Evolutionary conservation across 2,329 filamentous ascomycete species (phyloP).

Genomic region (Calycina herbarum): DNA sequence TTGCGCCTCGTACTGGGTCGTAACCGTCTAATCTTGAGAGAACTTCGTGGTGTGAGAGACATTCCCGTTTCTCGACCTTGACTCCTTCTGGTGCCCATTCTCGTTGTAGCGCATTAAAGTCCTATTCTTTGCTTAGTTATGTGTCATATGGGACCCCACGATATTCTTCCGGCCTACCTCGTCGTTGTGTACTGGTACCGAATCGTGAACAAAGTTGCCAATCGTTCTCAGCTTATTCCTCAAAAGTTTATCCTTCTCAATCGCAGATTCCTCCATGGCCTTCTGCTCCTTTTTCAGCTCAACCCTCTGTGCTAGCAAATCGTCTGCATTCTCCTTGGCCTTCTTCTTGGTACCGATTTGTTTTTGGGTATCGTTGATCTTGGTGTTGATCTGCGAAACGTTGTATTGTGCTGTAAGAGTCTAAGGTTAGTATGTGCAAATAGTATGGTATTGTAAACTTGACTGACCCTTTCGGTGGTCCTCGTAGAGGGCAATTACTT

Average conservation of each 20-base stretch:
- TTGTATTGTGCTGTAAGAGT: slow-evolving; percentile 63
- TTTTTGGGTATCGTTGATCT: slow-evolving; percentile 88
- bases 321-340: slow-evolving; percentile 84
- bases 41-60: slow-evolving; percentile 93
- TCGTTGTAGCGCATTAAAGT: slow-evolving; percentile 76
- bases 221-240: slow-evolving; percentile 80
- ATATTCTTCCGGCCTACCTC: slow-evolving; percentile 53
- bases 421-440: background rate
- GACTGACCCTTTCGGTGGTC: slow-evolving; percentile 73
- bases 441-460: background rate
- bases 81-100: slow-evolving; percentile 80
- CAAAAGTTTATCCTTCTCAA: slow-evolving; percentile 72
- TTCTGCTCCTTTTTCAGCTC: slow-evolving; percentile 82
- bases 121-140: slow-evolving; percentile 43
- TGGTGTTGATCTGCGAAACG: slow-evolving; percentile 75
- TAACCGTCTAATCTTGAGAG: slow-evolving; percentile 85
- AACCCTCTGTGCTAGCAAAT: slow-evolving; percentile 75
- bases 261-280: slow-evolving; percentile 69
- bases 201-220: slow-evolving; percentile 88
- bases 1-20: slow-evolving; percentile 88
- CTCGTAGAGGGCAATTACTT: slow-evolving; percentile 84
- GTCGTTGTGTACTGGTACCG: slow-evolving; percentile 78
- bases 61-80: slow-evolving; percentile 70
- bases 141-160: background rate
- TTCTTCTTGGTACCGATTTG: slow-evolving; percentile 91